phyloP scores from a whole-genome alignment of 345 rosid species.

The Eucalyptus erythrocorys region DNA sequence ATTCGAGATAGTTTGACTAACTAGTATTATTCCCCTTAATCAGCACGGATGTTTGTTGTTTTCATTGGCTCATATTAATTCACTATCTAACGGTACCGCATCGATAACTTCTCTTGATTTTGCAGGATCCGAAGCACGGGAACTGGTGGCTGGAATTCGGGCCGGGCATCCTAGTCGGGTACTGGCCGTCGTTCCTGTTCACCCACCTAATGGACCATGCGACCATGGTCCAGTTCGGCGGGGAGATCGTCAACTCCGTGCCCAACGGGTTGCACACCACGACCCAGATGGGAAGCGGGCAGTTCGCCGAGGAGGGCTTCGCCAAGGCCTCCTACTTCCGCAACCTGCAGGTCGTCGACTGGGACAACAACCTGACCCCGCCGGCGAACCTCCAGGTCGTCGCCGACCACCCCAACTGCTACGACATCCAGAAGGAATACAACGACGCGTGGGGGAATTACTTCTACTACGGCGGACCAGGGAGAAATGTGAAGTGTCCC shows the following conservation, averaged over 20 bases:
- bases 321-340: conserved; percentile 87
- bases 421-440: conserved; percentile 73
- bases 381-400: conserved; percentile 45
- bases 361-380: conserved; percentile 89
- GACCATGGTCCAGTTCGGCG: conserved; percentile 93
- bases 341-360: conserved; percentile 80
- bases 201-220: conserved; percentile 76
- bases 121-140: conserved; percentile 97
- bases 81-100: neutral
- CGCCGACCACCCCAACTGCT: conserved; percentile 89
- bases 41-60: neutral
- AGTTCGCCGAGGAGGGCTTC: conserved; percentile 87
- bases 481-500: conserved; percentile 78
- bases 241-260: conserved; percentile 72
- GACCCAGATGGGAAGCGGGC: conserved; percentile 98
- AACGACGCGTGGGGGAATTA: conserved; percentile 89
- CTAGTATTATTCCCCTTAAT: neutral
- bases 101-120: neutral
- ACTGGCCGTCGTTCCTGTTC: conserved; percentile 85
- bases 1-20: neutral
- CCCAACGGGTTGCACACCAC: conserved; percentile 74
- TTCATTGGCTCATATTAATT: neutral
- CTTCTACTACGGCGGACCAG: conserved; percentile 96
- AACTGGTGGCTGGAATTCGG: conserved; percentile 99
- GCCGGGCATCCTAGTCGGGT: conserved; percentile 77